Base-by-base conservation (phyloP, 2,329 filamentous ascomycete species). In the Verticillium isaacii region DNA sequence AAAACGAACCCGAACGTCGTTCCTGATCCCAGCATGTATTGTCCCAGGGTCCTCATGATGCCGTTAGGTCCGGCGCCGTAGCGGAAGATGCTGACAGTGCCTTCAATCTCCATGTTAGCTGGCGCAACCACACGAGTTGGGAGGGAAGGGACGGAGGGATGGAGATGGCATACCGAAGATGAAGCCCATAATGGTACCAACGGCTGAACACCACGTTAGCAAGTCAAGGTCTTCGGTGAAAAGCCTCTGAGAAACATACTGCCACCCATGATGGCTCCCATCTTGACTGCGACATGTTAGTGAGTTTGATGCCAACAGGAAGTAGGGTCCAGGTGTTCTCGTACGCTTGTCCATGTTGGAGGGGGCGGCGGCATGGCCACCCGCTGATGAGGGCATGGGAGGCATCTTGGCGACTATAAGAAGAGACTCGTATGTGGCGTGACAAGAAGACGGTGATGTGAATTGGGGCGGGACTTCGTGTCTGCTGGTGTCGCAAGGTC, bases 261-360 rank as follows among this genome's bases (percentile, higher is more conserved):
- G 75, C 93, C 92, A 69, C 95, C 95, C 93, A 98, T 98, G 89
- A 99, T 89, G 66, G 91, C 93, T 70, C 95, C 95, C 93, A 98
- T 97, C 83, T 97, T 97, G 77, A 93, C 93, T 96, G 74, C 69
- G 58, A 56, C 41, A 19, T 58, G 60, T 63, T 71, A 75, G 73
- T 67, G 15, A 32, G 11, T 19, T 25, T 19, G 45, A 14, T 19
- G 19, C 19, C 45, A 25, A 25, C 19, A 3, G 4, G 8, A 52
- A 12, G 8, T 12, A 25, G 45, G 45, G 45, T 23, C 19, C 19
- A 12, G 37, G 12, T 52, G 19, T 12, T 60, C 61, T 60, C 71
- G 63, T 79, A 85, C 83, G 74, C 76, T 86, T 86, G 72, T 86
- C 83, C 64, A 82, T 71, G 63, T 77, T 82, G 55, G 82, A 84